These are phyloP conservation scores for Oxyria digyna DNA, from an alignment of 148 eudicot species.

Conservation along the genomic window DNA sequence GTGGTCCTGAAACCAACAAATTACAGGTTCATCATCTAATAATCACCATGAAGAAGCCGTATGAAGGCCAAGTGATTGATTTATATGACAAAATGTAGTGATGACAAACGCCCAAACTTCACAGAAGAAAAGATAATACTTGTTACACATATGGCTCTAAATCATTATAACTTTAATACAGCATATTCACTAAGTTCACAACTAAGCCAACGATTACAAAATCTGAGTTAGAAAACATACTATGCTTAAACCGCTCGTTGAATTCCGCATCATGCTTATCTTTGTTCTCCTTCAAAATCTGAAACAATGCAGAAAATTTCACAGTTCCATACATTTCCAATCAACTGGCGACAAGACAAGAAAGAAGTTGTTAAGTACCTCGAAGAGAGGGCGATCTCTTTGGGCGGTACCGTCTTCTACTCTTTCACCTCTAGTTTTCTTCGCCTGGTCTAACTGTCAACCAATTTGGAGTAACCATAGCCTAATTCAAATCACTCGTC, in stretches of 20 bases:
- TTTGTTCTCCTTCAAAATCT: slow-evolving; percentile 90
- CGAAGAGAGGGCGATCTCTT: slow-evolving; percentile 81
- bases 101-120: neutral
- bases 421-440: slow-evolving; percentile 63
- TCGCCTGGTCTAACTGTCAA: slow-evolving; percentile 62
- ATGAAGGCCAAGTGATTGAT: neutral
- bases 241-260: slow-evolving; percentile 75
- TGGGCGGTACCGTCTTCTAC: slow-evolving; percentile 98
- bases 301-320: slow-evolving; percentile 6
- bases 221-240: slow-evolving; percentile 22
- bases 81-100: neutral
- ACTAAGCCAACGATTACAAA: neutral
- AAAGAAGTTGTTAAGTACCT: slow-evolving; percentile 24
- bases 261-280: slow-evolving; percentile 90
- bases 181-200: too few relatives aligned
- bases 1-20: slow-evolving; percentile 69
- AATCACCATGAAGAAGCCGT: neutral
- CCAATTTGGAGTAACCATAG: neutral
- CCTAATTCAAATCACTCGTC: neutral
- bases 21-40: neutral
- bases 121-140: neutral
- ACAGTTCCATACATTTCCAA: neutral
- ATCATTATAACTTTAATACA: neutral
- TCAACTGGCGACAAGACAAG: neutral
- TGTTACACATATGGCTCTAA: neutral